A percentile compares a stretch with the other conserved stretches of the same genome.
Conservation (phyloP, 257 asterid species). For the Salvia rosmarinus region DNA sequence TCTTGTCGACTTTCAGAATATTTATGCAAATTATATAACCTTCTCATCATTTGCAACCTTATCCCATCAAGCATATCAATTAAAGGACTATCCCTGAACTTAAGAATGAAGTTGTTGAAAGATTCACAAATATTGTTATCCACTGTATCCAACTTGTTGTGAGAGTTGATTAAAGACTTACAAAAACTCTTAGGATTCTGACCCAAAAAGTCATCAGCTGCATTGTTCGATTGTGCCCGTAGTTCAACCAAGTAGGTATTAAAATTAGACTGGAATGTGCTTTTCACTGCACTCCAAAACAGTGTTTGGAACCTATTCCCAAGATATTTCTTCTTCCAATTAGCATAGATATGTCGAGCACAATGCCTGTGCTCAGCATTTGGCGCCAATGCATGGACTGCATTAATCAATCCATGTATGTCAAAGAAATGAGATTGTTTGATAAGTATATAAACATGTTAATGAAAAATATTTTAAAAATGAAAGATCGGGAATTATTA, state of each 20-base stretch:
- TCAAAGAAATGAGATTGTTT: too few species aligned
- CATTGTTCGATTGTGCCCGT: not conserved
- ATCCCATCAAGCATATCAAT: constrained; percentile 3
- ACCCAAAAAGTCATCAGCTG: not conserved
- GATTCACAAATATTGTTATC: constrained; percentile 17
- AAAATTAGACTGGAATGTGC: not conserved
- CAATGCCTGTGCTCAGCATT: not conserved
- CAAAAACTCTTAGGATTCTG: not conserved
- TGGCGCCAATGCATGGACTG: not conserved
- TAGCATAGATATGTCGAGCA: not conserved
- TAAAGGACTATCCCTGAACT: not conserved
- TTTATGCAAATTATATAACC: not conserved
- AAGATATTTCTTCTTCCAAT: not conserved
- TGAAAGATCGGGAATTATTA: not conserved
- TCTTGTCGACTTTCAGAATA: not conserved
- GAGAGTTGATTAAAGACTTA: not conserved
- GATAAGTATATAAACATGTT: too few species aligned
- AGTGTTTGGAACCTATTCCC: not conserved
- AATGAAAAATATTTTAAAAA: too few species aligned
- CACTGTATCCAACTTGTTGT: not conserved
- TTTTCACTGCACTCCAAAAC: not conserved
- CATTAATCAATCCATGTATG: not conserved
- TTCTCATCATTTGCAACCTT: not conserved
- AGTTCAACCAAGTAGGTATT: not conserved
- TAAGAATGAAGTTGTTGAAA: not conserved